These are phyloP conservation scores for Solanum arcanum DNA, from an alignment of 257 asterid species.

Conservation along the genomic window DNA sequence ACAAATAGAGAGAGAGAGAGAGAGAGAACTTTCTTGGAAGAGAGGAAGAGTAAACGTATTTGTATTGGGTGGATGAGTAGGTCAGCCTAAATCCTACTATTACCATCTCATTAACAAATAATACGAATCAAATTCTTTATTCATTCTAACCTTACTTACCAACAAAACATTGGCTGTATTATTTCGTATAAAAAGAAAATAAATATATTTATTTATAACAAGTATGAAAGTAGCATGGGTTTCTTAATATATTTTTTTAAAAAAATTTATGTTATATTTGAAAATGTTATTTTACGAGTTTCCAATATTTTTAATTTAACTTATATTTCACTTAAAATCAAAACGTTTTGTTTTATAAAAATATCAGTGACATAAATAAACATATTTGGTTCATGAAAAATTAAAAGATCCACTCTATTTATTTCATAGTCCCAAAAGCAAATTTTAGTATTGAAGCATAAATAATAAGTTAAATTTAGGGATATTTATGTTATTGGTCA, in stretches of 20 bases:
- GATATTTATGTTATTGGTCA: background rate
- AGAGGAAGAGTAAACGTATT: background rate
- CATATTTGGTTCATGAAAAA: background rate
- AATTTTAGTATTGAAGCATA: background rate
- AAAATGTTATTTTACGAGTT: too few species aligned
- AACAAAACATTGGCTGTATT: too few species aligned
- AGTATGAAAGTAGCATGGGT: background rate
- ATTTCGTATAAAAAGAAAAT: background rate
- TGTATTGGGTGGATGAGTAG: background rate
- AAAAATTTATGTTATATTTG: too few species aligned
- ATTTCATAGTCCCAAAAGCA: background rate
- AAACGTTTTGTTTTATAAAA: background rate
- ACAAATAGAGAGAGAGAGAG: background rate
- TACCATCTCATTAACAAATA: background rate
- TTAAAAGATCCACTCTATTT: background rate
- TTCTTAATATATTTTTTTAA: background rate
- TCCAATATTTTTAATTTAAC: background rate
- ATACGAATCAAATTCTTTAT: too few species aligned
- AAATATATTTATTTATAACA: background rate
- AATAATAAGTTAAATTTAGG: background rate
- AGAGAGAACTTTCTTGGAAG: constrained; percentile 30
- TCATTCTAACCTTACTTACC: background rate
- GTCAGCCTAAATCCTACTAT: background rate
- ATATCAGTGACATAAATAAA: background rate
- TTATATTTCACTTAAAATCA: background rate